A percentile compares a stretch with the other conserved stretches of the same genome.
phyloP scores from a whole-genome alignment of 352 stramenopile species.

The Pythium biforme region DNA sequence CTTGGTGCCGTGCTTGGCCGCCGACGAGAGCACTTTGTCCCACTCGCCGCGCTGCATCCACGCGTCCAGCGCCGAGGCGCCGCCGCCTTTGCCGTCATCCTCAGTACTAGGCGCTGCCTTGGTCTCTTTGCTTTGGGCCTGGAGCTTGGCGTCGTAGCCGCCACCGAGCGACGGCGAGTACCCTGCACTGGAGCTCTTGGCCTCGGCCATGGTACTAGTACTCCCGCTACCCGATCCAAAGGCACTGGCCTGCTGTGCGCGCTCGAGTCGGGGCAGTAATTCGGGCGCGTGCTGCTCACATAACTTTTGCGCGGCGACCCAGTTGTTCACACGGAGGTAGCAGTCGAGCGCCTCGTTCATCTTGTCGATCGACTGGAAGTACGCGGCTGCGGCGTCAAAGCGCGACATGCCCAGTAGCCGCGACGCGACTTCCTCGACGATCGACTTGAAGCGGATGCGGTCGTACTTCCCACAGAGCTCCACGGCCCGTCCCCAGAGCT shows the following conservation, averaged over 20 bases:
- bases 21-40: conserved; percentile 90
- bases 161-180: conserved; percentile 48
- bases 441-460: conserved; percentile 82
- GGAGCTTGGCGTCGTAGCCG: conserved; percentile 46
- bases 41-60: conserved; percentile 93
- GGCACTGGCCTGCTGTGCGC: conserved; percentile 77
- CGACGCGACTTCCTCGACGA: conserved; percentile 87
- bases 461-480: conserved; percentile 88
- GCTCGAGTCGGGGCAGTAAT: conserved; percentile 74
- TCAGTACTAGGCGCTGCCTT: conserved; percentile 37
- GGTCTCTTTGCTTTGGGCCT: conserved; percentile 52
- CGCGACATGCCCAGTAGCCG: conserved; percentile 79
- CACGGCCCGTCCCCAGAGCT: conserved; percentile 89
- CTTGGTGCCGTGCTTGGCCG: conserved; percentile 68
- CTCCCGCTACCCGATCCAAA: conserved; percentile 44
- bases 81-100: conserved; percentile 32
- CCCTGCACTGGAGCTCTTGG: conserved; percentile 36
- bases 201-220: conserved; percentile 43
- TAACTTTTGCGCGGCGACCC: conserved; percentile 65
- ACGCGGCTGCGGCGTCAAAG: conserved; percentile 85
- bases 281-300: conserved; percentile 81
- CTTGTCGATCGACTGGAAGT: conserved; percentile 89
- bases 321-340: conserved; percentile 81
- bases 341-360: conserved; percentile 91
- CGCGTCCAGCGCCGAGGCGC: conserved; percentile 76